These are phyloP conservation scores for Monosporascus sp. DNA, from an alignment of 2,329 filamentous ascomycete species.

Conservation along the genomic window DNA sequence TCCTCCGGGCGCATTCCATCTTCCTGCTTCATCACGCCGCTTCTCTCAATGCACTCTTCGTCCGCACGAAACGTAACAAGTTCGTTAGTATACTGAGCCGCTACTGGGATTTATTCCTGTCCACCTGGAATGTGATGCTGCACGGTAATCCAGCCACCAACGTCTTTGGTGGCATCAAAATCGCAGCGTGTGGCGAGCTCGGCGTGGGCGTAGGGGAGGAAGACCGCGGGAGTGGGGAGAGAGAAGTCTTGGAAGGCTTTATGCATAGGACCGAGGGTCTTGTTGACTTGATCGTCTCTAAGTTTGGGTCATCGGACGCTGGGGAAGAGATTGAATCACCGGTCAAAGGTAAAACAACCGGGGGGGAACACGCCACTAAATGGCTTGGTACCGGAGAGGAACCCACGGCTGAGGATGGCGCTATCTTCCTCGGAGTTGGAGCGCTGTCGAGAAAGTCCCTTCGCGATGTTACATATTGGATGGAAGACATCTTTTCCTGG, in stretches of 20 bases:
- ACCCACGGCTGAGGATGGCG: constrained; percentile 69
- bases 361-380: constrained; percentile 25
- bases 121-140: constrained; percentile 82
- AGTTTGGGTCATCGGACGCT: constrained; percentile 56
- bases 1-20: constrained; percentile 73
- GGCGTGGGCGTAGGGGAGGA: constrained; percentile 94
- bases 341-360: constrained; percentile 18
- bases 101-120: constrained; percentile 71
- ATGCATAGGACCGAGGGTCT: constrained; percentile 74
- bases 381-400: constrained; percentile 74
- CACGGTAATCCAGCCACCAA: constrained; percentile 82
- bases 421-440: constrained; percentile 79
- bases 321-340: constrained; percentile 25
- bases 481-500: constrained; percentile 80
- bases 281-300: constrained; percentile 80
- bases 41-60: constrained; percentile 66
- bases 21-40: constrained; percentile 86
- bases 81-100: constrained; percentile 69
- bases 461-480: constrained; percentile 73
- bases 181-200: constrained; percentile 85
- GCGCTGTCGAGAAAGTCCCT: constrained; percentile 67
- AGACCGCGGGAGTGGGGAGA: constrained; percentile 86
- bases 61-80: constrained; percentile 56
- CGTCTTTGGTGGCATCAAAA: constrained; percentile 77
- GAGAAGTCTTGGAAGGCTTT: constrained; percentile 89